These are phyloP conservation scores for Sordariomycetes sp. DNA, from an alignment of 2,329 filamentous ascomycete genomes.

Conservation along the genomic window DNA sequence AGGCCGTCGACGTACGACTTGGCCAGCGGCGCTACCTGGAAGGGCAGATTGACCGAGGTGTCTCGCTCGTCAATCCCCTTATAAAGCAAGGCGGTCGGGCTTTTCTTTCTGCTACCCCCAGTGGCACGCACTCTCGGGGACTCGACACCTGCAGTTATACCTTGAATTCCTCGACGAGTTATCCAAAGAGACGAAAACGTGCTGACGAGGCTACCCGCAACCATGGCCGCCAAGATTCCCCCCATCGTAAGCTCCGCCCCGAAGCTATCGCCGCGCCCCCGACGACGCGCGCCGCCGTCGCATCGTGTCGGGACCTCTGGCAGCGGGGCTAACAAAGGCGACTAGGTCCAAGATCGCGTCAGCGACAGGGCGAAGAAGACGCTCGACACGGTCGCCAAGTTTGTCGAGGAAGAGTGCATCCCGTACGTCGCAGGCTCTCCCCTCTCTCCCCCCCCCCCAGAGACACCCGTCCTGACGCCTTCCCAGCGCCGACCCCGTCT, in stretches of 20 bases:
- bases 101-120: too few species aligned
- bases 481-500: slow-evolving; percentile 61
- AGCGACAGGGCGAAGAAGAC: slow-evolving; percentile 77
- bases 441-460: not conserved
- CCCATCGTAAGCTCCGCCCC: slow-evolving; percentile 23
- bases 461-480: slow-evolving; percentile 4
- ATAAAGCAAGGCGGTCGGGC: too few species aligned
- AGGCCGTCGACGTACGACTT: not conserved
- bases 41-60: not conserved
- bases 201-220: not conserved
- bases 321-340: not conserved
- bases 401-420: slow-evolving; percentile 92
- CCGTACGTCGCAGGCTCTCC: slow-evolving; percentile 40
- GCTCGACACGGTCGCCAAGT: slow-evolving; percentile 81
- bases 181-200: not conserved
- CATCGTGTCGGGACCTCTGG: not conserved
- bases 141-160: too few species aligned
- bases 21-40: not conserved
- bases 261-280: not conserved
- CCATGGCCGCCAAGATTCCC: slow-evolving; percentile 32
- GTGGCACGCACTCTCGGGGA: too few species aligned
- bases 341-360: slow-evolving; percentile 42
- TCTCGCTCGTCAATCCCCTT: not conserved
- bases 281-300: not conserved
- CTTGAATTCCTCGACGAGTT: not conserved